A percentile compares a stretch with the other conserved stretches of the same genome.
These are phyloP conservation scores for Irineochytrium annulatum DNA, from an alignment of 192 early-diverging fungal genomes.

Conservation along the genomic window DNA sequence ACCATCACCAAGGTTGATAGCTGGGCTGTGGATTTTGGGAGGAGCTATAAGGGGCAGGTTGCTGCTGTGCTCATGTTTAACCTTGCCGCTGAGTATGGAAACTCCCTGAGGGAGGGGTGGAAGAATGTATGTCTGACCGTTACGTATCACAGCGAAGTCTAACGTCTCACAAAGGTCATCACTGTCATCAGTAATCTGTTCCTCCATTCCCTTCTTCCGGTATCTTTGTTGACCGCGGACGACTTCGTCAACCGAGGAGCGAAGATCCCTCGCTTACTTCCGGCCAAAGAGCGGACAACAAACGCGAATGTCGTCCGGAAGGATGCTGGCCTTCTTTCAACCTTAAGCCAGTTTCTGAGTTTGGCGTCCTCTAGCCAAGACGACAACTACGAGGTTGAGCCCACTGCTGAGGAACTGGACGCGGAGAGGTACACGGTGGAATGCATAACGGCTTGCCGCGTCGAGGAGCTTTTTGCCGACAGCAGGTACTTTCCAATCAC, in stretches of 20 bases:
- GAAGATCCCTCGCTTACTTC: constrained; percentile 58
- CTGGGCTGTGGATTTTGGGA: constrained; percentile 79
- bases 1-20: constrained; percentile 31
- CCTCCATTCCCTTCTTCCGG: constrained; percentile 69
- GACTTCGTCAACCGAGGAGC: constrained; percentile 69
- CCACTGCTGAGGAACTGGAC: constrained; percentile 68
- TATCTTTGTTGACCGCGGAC: constrained; percentile 61
- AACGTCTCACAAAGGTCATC: constrained; percentile 52
- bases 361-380: constrained; percentile 54
- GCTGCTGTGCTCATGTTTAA: constrained; percentile 85
- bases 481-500: constrained; percentile 46
- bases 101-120: constrained; percentile 67
- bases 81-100: constrained; percentile 62
- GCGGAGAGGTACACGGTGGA: constrained; percentile 59
- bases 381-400: constrained; percentile 43
- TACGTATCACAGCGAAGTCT: too few relatives aligned
- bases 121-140: constrained; percentile 48
- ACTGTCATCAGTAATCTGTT: constrained; percentile 73
- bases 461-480: constrained; percentile 71
- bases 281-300: constrained; percentile 5
- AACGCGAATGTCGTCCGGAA: constrained; percentile 18
- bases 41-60: constrained; percentile 83
- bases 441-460: constrained; percentile 64
- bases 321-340: constrained; percentile 64
- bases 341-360: constrained; percentile 72